Conservation (phyloP, 495 filamentous ascomycete genomes). For the Penicillium robsamsonii region DNA sequence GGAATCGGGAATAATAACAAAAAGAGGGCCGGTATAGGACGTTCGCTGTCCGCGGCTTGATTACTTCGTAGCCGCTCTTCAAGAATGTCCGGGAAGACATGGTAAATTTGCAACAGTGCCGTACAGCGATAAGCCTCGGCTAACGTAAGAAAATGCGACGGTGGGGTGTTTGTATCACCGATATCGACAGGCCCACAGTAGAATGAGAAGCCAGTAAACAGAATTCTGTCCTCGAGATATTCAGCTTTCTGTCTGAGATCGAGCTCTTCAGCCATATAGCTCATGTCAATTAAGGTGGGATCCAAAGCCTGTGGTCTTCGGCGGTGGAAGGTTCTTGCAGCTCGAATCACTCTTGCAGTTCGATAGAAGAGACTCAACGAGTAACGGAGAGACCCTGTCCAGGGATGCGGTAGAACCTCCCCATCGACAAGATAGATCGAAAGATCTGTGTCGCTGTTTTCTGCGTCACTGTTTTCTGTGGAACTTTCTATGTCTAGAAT, state of each 20-base stretch:
- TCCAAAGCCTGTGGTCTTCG: constrained; percentile 13
- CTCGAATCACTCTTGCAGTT: constrained; percentile 23
- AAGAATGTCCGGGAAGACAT: constrained; percentile 26
- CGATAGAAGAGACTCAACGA: constrained; percentile 23
- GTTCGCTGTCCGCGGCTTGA: constrained; percentile 9
- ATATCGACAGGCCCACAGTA: constrained; percentile 27
- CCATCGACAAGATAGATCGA: constrained; percentile 28
- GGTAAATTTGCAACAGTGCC: constrained; percentile 28
- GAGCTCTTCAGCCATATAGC: constrained; percentile 22
- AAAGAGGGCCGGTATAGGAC: constrained; percentile 17
- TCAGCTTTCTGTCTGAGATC: constrained; percentile 22
- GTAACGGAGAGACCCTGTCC: constrained; percentile 27
- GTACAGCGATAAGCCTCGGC: constrained; percentile 28
- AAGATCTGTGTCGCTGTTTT: constrained; percentile 17
- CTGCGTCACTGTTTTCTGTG: constrained; percentile 16
- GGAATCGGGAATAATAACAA: constrained; percentile 15
- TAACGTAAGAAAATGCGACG: constrained; percentile 26
- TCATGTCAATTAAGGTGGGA: constrained; percentile 20
- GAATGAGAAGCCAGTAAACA: constrained; percentile 24
- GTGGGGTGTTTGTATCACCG: constrained; percentile 27
- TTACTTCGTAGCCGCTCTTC: constrained; percentile 18
- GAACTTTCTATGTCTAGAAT: constrained; percentile 22
- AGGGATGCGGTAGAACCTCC: constrained; percentile 25
- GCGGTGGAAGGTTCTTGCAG: constrained; percentile 17
- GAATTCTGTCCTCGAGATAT: constrained; percentile 22